Percentiles rank a stretch among this genome's conserved stretches.
Evolutionary conservation across 768 basidiomycete species (phyloP).

Genomic region (Termitomyces sp.): DNA sequence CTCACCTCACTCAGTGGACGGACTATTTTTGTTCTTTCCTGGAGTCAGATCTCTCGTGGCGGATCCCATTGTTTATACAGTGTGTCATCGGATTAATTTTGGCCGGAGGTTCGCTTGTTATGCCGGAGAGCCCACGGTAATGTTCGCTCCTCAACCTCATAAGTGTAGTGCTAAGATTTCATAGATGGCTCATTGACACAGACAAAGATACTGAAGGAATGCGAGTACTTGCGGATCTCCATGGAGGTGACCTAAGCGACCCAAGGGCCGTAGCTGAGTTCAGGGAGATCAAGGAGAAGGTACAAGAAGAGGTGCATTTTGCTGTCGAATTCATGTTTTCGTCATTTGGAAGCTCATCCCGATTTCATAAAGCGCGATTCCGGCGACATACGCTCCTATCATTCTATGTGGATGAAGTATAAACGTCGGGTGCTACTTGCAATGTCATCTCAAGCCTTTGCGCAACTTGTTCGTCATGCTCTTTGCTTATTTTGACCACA

Average conservation of each 20-base stretch:
- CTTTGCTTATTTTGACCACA: background rate
- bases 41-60: constrained; percentile 85
- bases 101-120: constrained; percentile 70
- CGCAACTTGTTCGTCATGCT: constrained; percentile 70
- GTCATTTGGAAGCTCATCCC: background rate
- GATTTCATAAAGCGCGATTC: constrained; percentile 54
- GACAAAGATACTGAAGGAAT: constrained; percentile 82
- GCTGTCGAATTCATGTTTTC: background rate
- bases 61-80: constrained; percentile 86
- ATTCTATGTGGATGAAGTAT: constrained; percentile 83
- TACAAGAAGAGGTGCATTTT: constrained; percentile 58
- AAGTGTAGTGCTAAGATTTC: background rate
- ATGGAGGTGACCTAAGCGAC: constrained; percentile 75
- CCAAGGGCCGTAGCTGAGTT: constrained; percentile 77
- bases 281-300: constrained; percentile 82
- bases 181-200: constrained; percentile 86
- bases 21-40: constrained; percentile 93
- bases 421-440: constrained; percentile 86
- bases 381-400: constrained; percentile 74
- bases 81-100: constrained; percentile 83
- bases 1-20: constrained; percentile 63
- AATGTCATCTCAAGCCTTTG: constrained; percentile 95
- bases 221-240: constrained; percentile 83
- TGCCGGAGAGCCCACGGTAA: constrained; percentile 90
- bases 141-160: constrained; percentile 5